Percentiles rank a stretch among this genome's conserved stretches.
These are phyloP conservation scores for Pestalotiopsis sp. DNA, from an alignment of 2,329 filamentous ascomycete species.

Conservation along the genomic window DNA sequence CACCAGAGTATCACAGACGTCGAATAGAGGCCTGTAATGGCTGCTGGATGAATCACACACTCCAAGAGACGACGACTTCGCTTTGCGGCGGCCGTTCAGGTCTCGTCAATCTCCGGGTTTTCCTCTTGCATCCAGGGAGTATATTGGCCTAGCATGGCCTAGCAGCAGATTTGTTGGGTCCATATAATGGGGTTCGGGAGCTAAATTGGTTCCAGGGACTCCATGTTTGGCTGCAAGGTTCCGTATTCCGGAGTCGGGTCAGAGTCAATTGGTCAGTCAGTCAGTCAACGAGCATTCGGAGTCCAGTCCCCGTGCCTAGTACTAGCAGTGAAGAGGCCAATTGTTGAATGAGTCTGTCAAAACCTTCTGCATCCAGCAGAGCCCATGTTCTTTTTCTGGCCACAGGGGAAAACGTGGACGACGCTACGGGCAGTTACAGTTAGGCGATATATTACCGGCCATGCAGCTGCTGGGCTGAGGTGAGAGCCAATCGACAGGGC, in stretches of 20 bases:
- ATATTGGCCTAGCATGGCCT: slow-evolving; percentile 7
- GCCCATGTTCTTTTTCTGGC: background rate
- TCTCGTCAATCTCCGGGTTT: slow-evolving; percentile 8
- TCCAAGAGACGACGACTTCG: background rate
- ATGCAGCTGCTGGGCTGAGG: background rate
- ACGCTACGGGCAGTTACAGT: background rate
- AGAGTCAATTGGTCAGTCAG: background rate
- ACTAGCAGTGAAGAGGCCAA: background rate
- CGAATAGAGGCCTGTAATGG: background rate
- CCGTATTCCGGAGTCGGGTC: background rate
- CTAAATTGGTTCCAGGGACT: slow-evolving; percentile 4
- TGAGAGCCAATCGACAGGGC: background rate
- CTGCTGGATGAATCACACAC: background rate
- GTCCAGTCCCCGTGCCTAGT: background rate
- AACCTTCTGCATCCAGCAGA: background rate
- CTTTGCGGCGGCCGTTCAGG: background rate
- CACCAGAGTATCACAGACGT: background rate
- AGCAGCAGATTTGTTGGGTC: slow-evolving; percentile 10
- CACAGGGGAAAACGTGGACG: background rate
- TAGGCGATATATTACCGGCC: background rate
- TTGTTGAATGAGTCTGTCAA: background rate
- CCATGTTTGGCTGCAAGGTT: slow-evolving; percentile 8
- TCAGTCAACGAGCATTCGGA: background rate
- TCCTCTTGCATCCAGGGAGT: slow-evolving; percentile 4
- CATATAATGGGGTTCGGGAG: slow-evolving; percentile 10